Conservation (phyloP, 805 yeast genomes). For the Brettanomyces anomalus region DNA sequence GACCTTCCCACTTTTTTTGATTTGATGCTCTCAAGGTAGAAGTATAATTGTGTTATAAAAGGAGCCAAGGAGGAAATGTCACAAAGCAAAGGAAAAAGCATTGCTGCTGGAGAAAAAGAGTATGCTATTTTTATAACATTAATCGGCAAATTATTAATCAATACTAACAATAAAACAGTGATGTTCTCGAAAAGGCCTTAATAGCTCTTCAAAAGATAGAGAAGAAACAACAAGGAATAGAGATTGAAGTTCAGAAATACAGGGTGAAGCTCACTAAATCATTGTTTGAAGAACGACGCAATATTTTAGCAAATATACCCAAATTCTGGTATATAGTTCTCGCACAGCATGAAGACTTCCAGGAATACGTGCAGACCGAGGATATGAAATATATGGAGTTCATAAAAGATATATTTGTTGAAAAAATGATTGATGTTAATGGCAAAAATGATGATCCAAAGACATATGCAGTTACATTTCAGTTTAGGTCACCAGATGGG, state of each 20-base stretch:
- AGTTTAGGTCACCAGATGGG: constrained; percentile 39
- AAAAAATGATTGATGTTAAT: constrained; percentile 33
- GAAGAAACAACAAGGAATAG: constrained; percentile 43
- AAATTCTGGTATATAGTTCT: constrained; percentile 84
- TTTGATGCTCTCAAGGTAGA: too few relatives aligned
- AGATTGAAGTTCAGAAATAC: constrained; percentile 48
- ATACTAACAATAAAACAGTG: not conserved
- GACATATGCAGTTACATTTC: constrained; percentile 47
- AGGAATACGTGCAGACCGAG: constrained; percentile 66
- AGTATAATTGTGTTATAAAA: too few relatives aligned
- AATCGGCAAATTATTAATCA: not conserved
- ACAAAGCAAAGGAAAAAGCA: too few relatives aligned
- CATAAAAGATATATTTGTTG: constrained; percentile 54
- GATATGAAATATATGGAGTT: constrained; percentile 70
- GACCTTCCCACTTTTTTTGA: too few relatives aligned
- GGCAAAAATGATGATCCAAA: constrained; percentile 4
- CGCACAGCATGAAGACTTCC: constrained; percentile 77
- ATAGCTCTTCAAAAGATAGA: constrained; percentile 48
- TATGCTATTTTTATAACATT: not conserved
- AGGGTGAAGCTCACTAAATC: constrained; percentile 46
- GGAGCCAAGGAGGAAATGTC: too few relatives aligned
- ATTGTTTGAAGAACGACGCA: constrained; percentile 50
- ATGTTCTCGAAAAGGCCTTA: constrained; percentile 29
- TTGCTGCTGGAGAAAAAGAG: not conserved
- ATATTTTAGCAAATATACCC: constrained; percentile 45